Evolutionary conservation across 768 basidiomycete species (phyloP).

Genomic region (Amanita brunnescens): DNA sequence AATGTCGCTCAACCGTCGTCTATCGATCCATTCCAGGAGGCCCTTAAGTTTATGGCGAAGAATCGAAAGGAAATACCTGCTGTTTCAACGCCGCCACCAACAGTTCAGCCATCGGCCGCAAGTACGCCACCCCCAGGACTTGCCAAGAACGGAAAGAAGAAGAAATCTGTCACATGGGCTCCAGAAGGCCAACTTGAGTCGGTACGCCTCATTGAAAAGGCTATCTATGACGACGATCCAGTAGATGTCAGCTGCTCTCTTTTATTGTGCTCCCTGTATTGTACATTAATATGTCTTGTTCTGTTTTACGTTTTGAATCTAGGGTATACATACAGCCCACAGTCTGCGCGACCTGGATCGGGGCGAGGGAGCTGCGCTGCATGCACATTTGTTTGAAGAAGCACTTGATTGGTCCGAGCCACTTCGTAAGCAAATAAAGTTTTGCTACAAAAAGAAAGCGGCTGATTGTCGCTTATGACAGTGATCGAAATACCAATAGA

Average conservation of each 20-base stretch:
- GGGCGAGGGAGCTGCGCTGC: conserved; percentile 79
- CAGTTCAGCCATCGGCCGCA: conserved; percentile 16
- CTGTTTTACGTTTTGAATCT: conserved; percentile 23
- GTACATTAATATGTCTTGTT: conserved; percentile 42
- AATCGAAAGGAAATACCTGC: conserved; percentile 52
- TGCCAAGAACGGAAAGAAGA: conserved; percentile 46
- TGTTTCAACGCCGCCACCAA: conserved; percentile 47
- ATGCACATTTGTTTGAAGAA: conserved; percentile 79
- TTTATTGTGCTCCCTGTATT: conserved; percentile 30
- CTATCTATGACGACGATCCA: conserved; percentile 84
- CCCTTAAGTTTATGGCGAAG: conserved; percentile 66
- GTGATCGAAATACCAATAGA: conserved; percentile 57
- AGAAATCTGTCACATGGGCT: conserved; percentile 75
- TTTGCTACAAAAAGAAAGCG: conserved; percentile 14
- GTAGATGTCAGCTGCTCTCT: conserved; percentile 66
- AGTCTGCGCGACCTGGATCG: conserved; percentile 81
- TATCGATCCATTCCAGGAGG: conserved; percentile 77
- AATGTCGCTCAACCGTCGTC: conserved; percentile 72
- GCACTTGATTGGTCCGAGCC: conserved; percentile 82
- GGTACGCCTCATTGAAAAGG: conserved; percentile 74
- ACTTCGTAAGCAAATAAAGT: conserved; percentile 47
- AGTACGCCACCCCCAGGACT: conserved; percentile 27
- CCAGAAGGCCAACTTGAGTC: conserved; percentile 65
- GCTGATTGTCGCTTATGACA: conserved; percentile 23
- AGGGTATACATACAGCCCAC: conserved; percentile 67